phyloP scores from a whole-genome alignment of 2,329 filamentous ascomycete genomes.

The Exophiala sideris region DNA sequence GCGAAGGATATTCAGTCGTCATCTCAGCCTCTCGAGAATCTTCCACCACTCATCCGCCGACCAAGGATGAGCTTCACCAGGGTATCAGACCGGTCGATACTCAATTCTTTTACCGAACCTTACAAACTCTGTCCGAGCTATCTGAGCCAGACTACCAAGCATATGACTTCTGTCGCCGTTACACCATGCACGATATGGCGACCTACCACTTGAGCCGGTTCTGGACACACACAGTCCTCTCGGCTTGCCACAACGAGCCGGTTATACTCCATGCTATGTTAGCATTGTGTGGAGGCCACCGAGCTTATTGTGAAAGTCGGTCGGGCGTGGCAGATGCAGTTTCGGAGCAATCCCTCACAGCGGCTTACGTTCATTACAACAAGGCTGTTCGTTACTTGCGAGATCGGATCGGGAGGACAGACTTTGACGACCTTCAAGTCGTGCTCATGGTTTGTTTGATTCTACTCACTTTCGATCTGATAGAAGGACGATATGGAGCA shows the following conservation, averaged over 20 bases:
- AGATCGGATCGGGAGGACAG: not conserved
- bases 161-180: conserved; percentile 8
- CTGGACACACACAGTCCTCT: conserved; percentile 7
- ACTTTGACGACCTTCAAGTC: not conserved
- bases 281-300: conserved; percentile 8
- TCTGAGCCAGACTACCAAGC: conserved; percentile 4
- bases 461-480: conserved; percentile 11
- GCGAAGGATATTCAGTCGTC: conserved; percentile 5
- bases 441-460: conserved; percentile 10
- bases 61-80: not conserved
- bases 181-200: conserved; percentile 9
- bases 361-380: conserved; percentile 4
- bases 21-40: not conserved
- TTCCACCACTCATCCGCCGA: not conserved
- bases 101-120: conserved; percentile 5
- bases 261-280: conserved; percentile 8
- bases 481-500: conserved; percentile 8
- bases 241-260: conserved; percentile 6
- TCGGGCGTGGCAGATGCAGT: not conserved
- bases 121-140: conserved; percentile 3
- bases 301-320: not conserved
- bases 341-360: not conserved
- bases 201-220: conserved; percentile 8
- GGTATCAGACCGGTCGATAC: conserved; percentile 2
- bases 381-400: not conserved